Base-by-base conservation (phyloP, 2,329 filamentous ascomycete genomes). In the Diaporthe destruens region DNA sequence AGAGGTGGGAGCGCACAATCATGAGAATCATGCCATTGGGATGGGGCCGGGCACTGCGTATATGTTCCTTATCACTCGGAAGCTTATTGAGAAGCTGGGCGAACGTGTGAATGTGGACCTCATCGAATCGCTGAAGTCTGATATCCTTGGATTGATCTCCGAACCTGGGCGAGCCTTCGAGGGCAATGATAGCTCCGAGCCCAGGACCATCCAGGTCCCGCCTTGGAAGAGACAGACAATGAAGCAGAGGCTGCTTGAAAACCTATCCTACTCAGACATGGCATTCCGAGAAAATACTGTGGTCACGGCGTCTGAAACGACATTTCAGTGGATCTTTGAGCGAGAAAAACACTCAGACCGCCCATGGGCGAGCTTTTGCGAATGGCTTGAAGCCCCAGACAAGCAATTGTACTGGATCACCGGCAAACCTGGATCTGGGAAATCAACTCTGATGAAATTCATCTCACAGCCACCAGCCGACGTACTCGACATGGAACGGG, bases 351-450 rank as follows among this genome's bases (percentile, higher is more conserved):
- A 20, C 0, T 8, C 7, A 8, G 57, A 61, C 39, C 39, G 23
- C 25, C 57, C 57, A 1, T 61, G 57, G 57, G 57, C 39, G 6
- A 61, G 57, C 34, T 68, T 68, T 32, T 54, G 51, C n/a, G 14
- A 56, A 23, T 68, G 65, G 65, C 42, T 68, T 14, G 57, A 61
- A 20, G 54, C 6, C n/a, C 20, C 65, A 14, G 65, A 68, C 32
- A 29, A 54, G 34, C 23, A n/a, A 18, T 23, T 68, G 2, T 68
- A 68, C 36, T 56, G 51, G 65, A 68, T 56, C 5, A 68, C 49
- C 25, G 65, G 65, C 51, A 68, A 68, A 11, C 36, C 65, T 34
- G 65, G 65, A 44, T 54, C 65, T 14, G 65, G 65, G 2, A 68
- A 68, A 23, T 55, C 49, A 4, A 55, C 65, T 3, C 65, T 56